Conservation (phyloP, 306 rosid genomes). For the Betula pendula region DNA sequence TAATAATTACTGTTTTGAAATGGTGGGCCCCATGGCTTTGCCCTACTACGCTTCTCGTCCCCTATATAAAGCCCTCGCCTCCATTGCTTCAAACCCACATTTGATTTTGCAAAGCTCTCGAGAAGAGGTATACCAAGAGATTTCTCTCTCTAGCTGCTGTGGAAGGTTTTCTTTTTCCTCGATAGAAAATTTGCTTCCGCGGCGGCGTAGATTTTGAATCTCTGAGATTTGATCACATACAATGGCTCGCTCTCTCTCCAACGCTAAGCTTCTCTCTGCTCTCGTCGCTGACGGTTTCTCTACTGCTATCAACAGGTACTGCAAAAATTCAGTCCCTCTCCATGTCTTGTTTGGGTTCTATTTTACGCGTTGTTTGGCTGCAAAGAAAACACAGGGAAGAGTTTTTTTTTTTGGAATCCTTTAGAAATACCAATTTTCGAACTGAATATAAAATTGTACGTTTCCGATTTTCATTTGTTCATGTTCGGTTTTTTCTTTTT, state of each 20-base stretch:
- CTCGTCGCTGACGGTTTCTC: constrained; percentile 49
- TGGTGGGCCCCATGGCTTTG: not conserved
- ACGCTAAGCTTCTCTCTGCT: constrained; percentile 55
- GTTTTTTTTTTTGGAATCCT: not conserved
- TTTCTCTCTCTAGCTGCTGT: constrained; percentile 21
- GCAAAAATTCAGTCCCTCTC: not conserved
- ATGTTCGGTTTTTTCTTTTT: not conserved
- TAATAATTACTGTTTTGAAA: not conserved
- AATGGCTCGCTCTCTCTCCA: constrained; percentile 86
- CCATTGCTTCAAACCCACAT: not conserved
- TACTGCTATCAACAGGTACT: constrained; percentile 52
- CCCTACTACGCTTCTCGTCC: not conserved
- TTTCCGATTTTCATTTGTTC: not conserved
- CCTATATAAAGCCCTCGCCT: constrained; percentile 26
- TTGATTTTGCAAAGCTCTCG: not conserved
- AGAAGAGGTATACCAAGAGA: constrained; percentile 9
- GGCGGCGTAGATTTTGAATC: constrained; percentile 19
- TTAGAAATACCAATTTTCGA: too few relatives aligned
- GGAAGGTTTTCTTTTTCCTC: constrained; percentile 27
- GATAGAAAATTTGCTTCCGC: constrained; percentile 19
- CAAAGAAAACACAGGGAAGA: not conserved
- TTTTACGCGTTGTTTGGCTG: not conserved
- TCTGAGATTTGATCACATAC: not conserved
- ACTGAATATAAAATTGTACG: not conserved
- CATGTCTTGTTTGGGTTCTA: not conserved